Conservation (phyloP, 768 basidiomycete genomes). For the Gymnopilus dilepis region DNA sequence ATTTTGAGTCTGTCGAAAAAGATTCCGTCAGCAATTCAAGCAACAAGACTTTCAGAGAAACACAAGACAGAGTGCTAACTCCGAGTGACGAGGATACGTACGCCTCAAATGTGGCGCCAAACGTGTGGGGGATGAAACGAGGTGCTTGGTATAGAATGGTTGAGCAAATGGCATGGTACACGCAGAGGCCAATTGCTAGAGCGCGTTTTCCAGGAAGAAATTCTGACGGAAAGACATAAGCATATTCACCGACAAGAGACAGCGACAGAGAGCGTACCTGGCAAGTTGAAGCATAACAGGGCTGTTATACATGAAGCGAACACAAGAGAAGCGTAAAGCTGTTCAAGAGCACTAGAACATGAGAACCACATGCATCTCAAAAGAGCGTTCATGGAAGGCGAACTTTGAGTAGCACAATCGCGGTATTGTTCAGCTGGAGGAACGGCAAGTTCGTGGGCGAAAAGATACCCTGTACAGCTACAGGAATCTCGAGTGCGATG, state of each 20-base stretch:
- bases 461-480: constrained; percentile 79
- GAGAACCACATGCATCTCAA: background rate
- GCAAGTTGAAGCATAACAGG: constrained; percentile 70
- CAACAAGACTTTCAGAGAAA: background rate
- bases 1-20: constrained; percentile 46
- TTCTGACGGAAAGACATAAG: constrained; percentile 44
- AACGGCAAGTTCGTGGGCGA: constrained; percentile 70
- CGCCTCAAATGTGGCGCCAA: constrained; percentile 66
- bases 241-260: background rate
- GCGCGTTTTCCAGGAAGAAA: constrained; percentile 88
- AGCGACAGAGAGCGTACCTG: constrained; percentile 53
- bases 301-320: constrained; percentile 64
- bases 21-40: background rate
- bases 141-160: constrained; percentile 79
- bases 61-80: background rate
- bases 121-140: constrained; percentile 76
- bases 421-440: constrained; percentile 82
- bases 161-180: constrained; percentile 77
- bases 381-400: constrained; percentile 13
- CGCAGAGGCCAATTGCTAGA: constrained; percentile 72
- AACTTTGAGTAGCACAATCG: constrained; percentile 77
- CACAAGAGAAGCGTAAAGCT: constrained; percentile 75
- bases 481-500: constrained; percentile 76
- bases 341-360: background rate
- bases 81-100: constrained; percentile 40